These are phyloP conservation scores for Micromonas pusilla DNA, from an alignment of 139 green algal species.

Conservation along the genomic window DNA sequence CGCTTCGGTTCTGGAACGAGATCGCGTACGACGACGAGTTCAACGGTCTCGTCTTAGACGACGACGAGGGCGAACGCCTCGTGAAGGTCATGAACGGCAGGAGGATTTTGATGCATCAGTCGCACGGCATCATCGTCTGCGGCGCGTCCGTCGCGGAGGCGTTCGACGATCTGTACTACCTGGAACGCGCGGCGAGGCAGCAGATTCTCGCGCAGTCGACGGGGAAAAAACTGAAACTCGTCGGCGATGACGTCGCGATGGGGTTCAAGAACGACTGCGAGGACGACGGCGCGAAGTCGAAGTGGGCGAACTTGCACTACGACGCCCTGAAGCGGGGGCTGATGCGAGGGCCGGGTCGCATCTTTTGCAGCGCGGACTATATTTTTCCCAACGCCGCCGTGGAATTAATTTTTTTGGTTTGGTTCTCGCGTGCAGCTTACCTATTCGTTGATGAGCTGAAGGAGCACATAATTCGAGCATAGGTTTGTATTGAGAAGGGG, in stretches of 20 bases:
- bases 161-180: slow-evolving; percentile 40
- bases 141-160: slow-evolving; percentile 29
- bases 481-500: background rate
- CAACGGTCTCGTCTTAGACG: slow-evolving; percentile 44
- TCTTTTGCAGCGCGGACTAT: background rate
- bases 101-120: slow-evolving; percentile 31
- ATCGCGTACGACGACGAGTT: slow-evolving; percentile 41
- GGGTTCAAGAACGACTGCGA: background rate
- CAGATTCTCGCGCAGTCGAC: slow-evolving; percentile 38
- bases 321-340: slow-evolving; percentile 5
- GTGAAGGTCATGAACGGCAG: slow-evolving; percentile 30
- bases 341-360: background rate
- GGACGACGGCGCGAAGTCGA: slow-evolving; percentile 2
- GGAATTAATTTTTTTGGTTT: too few relatives aligned
- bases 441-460: too few relatives aligned
- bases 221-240: slow-evolving; percentile 30
- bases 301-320: slow-evolving; percentile 13
- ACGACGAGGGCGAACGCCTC: slow-evolving; percentile 32
- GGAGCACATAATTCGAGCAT: background rate
- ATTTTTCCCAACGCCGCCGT: background rate
- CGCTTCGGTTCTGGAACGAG: slow-evolving; percentile 43
- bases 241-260: slow-evolving; percentile 15
- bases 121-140: slow-evolving; percentile 36
- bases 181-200: slow-evolving; percentile 38
- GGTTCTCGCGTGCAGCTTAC: too few relatives aligned